Conservation (phyloP, 2,329 filamentous ascomycete genomes). For the Botrytis squamosa region DNA sequence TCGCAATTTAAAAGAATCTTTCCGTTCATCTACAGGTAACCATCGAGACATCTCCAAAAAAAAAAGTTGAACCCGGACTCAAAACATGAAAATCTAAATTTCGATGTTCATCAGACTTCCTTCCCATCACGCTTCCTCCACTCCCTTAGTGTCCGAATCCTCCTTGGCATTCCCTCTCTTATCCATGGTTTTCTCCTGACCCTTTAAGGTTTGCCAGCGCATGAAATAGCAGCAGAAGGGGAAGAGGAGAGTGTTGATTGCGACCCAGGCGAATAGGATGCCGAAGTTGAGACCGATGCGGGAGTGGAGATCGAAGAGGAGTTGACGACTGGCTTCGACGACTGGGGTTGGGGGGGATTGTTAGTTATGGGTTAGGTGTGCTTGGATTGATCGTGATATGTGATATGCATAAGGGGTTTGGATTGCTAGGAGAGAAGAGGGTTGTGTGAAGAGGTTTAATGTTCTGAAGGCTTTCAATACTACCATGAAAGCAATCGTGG, state of each 20-base stretch:
- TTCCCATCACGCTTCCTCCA: neutral
- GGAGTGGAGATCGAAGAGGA: slow-evolving; percentile 59
- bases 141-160: neutral
- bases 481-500: too few relatives aligned
- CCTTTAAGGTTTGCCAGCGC: slow-evolving; percentile 43
- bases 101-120: neutral
- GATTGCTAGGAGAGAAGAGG: too few relatives aligned
- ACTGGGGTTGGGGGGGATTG: slow-evolving; percentile 36
- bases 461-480: too few relatives aligned
- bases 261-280: slow-evolving; percentile 57
- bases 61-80: too few relatives aligned
- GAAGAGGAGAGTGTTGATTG: slow-evolving; percentile 53
- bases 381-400: too few relatives aligned
- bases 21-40: neutral
- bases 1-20: neutral
- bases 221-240: slow-evolving; percentile 48
- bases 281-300: slow-evolving; percentile 60
- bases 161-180: neutral
- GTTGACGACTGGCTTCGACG: slow-evolving; percentile 58
- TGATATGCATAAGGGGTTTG: too few relatives aligned
- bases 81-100: neutral
- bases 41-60: neutral
- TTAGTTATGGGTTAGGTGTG: neutral
- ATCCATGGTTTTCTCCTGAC: slow-evolving; percentile 21
- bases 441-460: too few relatives aligned